Percentiles rank a stretch among this genome's conserved stretches.
These are phyloP conservation scores for Oryza punctata DNA, from an alignment of 176 grass and related monocot genomes.

Conservation along the genomic window DNA sequence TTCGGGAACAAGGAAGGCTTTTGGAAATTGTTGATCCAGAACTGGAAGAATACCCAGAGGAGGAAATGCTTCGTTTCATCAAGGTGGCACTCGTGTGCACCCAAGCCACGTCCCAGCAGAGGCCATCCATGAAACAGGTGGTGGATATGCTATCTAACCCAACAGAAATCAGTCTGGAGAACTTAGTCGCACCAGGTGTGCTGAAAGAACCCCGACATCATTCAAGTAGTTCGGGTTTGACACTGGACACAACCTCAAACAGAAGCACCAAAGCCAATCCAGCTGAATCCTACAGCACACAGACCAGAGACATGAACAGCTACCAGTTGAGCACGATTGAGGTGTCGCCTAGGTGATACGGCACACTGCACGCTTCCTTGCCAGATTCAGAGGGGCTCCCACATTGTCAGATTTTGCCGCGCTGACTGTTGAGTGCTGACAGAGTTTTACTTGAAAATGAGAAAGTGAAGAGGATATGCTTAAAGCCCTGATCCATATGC, in stretches of 20 bases:
- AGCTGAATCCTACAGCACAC: constrained; percentile 31
- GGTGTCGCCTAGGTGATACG: constrained; percentile 49
- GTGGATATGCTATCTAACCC: constrained; percentile 49
- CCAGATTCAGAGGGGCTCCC: constrained; percentile 6
- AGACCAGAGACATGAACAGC: constrained; percentile 53
- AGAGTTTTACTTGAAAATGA: neutral
- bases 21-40: constrained; percentile 62
- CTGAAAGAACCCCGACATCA: constrained; percentile 56
- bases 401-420: constrained; percentile 5
- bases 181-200: constrained; percentile 50
- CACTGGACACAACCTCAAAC: constrained; percentile 38
- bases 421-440: neutral
- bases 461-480: neutral
- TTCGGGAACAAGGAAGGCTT: constrained; percentile 48
- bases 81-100: constrained; percentile 65
- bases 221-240: constrained; percentile 3
- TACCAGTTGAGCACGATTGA: constrained; percentile 40
- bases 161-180: constrained; percentile 48
- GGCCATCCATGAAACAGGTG: constrained; percentile 64
- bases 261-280: constrained; percentile 40
- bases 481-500: constrained; percentile 27
- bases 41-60: constrained; percentile 50
- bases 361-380: neutral
- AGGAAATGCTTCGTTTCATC: constrained; percentile 61
- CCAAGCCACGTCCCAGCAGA: constrained; percentile 59